Base-by-base conservation (phyloP, 306 rosid species). In the Elaeagnus macrophylla region DNA sequence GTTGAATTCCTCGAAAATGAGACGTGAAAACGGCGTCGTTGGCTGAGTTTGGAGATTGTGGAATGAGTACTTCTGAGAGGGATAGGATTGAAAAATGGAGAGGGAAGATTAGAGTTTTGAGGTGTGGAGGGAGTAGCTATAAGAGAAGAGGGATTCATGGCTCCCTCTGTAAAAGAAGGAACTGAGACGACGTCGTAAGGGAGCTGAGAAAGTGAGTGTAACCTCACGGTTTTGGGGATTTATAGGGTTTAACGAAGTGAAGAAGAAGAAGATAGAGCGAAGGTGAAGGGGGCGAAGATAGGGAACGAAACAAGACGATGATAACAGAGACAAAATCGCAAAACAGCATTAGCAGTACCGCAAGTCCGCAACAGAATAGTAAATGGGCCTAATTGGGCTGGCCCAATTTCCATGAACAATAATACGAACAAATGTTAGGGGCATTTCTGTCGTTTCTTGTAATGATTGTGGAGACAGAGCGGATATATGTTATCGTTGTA, bases 131-230 rank as follows among this genome's bases (percentile, higher is more conserved):
- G 70, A 39, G 82, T 56, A 37, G 84, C 37, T 20, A 70, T 54
- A 19, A 82, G 77, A 5, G 89, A 59, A 42, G 94, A 82, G 57
- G 94, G 83, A 58, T 77, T 78, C 99, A 91, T 87, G 50, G 61
- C 81, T 62, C 70, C 59, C 36, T 13, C 53, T 10, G 9, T 9
- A 5, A 35, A 12, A 12, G 16, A 67, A 39, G 42, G 44, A 12
- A 41, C 17, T 3, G 38, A 16, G 79, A 68, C 65, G 82, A 71
- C 76, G 81, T 66, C 81, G 86, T 69, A 39, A 32, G 12, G 1
- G 18, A 1, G 35, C 8, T 10, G 9, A 37, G 42, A 14, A 53
- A 8, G 10, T 17, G 51, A 14, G 65, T 43, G 7, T 49, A 4
- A 9, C 46, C 18, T 3, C 18, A 60, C 36, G 58, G 3, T 9